Percentiles rank a stretch among this genome's conserved stretches.
Evolutionary conservation across 2,329 filamentous ascomycete genomes (phyloP).

Genomic region (Fusarium fracticaudum): DNA sequence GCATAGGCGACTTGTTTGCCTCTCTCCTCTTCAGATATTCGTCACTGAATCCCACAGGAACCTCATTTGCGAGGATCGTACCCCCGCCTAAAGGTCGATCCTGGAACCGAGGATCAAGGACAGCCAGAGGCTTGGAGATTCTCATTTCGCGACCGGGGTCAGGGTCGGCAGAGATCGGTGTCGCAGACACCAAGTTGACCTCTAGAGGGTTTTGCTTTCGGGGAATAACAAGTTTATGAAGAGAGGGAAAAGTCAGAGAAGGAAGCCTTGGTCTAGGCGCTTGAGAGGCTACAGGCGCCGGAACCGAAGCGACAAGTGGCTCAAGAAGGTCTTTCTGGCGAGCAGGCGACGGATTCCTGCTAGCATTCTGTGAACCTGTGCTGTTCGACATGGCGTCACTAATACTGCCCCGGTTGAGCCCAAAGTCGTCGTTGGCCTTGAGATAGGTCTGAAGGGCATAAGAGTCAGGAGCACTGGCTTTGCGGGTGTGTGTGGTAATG

Average conservation of each 20-base stretch:
- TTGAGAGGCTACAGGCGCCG: too few species aligned
- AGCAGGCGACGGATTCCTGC: constrained; percentile 10
- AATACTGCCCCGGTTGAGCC: too few species aligned
- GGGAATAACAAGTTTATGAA: constrained; percentile 51
- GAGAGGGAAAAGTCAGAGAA: constrained; percentile 50
- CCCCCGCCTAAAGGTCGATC: constrained; percentile 18
- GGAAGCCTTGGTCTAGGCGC: constrained; percentile 42
- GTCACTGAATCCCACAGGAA: background rate
- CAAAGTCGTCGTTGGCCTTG: constrained; percentile 21
- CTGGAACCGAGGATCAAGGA: constrained; percentile 19
- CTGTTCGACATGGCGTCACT: too few species aligned
- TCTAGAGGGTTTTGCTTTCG: constrained; percentile 55
- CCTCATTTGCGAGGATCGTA: background rate
- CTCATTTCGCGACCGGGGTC: background rate
- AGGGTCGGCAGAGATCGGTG: constrained; percentile 32
- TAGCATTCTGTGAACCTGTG: too few species aligned
- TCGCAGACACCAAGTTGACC: constrained; percentile 46
- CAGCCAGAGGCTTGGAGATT: constrained; percentile 28
- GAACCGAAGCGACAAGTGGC: background rate
- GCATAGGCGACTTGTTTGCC: constrained; percentile 13
- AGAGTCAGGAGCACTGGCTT: constrained; percentile 42
- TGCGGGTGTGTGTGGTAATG: background rate
- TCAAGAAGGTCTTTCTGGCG: background rate
- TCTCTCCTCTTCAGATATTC: constrained; percentile 5
- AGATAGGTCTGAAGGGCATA: constrained; percentile 51